These are phyloP conservation scores for Aspergillus tubingensis DNA, from an alignment of 2,329 filamentous ascomycete species.

Conservation along the genomic window DNA sequence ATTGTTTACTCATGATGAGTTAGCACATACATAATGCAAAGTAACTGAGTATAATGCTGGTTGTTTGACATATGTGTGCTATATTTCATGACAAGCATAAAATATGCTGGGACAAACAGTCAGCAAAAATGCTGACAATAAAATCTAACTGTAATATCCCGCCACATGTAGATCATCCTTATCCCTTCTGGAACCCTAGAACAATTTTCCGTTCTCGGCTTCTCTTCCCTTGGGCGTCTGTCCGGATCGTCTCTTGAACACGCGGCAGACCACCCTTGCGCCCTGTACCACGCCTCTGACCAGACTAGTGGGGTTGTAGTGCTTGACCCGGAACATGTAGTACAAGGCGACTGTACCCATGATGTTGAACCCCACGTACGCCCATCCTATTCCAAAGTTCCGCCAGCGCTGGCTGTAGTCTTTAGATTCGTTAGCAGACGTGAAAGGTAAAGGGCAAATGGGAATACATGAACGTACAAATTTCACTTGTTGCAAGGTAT, in stretches of 20 bases:
- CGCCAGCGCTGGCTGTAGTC: constrained; percentile 65
- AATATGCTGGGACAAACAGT: not conserved
- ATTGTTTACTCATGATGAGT: no score
- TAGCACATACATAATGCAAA: no score
- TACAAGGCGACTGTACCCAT: constrained; percentile 58
- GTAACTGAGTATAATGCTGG: not conserved
- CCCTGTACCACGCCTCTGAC: constrained; percentile 25
- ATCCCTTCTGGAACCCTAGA: constrained; percentile 1
- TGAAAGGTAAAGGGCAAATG: not conserved
- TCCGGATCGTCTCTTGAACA: constrained; percentile 35
- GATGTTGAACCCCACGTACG: constrained; percentile 62
- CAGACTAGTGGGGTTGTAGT: constrained; percentile 42
- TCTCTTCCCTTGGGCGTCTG: constrained; percentile 32
- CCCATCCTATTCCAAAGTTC: constrained; percentile 67
- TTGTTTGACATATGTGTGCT: not conserved
- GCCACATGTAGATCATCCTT: not conserved
- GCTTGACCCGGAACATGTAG: constrained; percentile 48
- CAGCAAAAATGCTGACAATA: not conserved
- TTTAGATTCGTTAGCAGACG: not conserved
- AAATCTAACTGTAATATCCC: not conserved
- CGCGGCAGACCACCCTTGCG: constrained; percentile 29
- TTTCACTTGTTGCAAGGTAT: constrained; percentile 48
- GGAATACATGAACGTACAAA: constrained; percentile 30
- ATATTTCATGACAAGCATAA: not conserved
- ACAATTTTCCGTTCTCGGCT: constrained; percentile 33